Percentiles rank a stretch among this genome's conserved stretches.
These are phyloP conservation scores for Candida krabiensis DNA, from an alignment of 805 yeast genomes.

Conservation along the genomic window DNA sequence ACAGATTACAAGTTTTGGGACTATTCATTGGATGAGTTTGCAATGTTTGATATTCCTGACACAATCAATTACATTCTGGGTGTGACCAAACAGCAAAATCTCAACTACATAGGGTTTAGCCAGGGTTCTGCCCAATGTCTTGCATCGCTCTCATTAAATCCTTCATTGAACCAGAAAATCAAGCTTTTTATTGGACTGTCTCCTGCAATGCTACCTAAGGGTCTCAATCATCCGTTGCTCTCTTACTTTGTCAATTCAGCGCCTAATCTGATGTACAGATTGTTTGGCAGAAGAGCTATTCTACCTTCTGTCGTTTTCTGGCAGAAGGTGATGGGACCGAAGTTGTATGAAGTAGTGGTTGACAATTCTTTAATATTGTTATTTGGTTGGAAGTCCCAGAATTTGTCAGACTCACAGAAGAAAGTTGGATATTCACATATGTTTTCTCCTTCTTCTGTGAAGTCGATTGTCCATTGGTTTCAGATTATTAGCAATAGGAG, in stretches of 20 bases:
- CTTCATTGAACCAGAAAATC: constrained; percentile 56
- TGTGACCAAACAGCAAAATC: constrained; percentile 40
- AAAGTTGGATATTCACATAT: constrained; percentile 50
- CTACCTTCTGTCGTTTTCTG: constrained; percentile 71
- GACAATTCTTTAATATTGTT: constrained; percentile 45
- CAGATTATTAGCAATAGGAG: constrained; percentile 45
- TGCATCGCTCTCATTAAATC: constrained; percentile 71
- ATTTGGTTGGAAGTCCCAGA: constrained; percentile 49
- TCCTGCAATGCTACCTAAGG: constrained; percentile 93
- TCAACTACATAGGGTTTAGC: constrained; percentile 83
- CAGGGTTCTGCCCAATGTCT: constrained; percentile 95
- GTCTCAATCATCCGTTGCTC: constrained; percentile 49
- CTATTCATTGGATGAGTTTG: constrained; percentile 89
- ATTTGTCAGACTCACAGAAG: constrained; percentile 45
- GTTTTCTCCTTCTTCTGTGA: constrained; percentile 56
- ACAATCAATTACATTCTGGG: constrained; percentile 70
- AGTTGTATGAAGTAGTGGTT: constrained; percentile 44
- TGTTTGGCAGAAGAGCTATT: constrained; percentile 74
- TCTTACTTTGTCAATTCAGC: constrained; percentile 66
- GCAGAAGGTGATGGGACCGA: constrained; percentile 52
- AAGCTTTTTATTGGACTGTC: constrained; percentile 76
- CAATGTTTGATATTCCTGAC: constrained; percentile 85
- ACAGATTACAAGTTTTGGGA: constrained; percentile 70
- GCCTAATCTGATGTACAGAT: constrained; percentile 65
- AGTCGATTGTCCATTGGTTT: constrained; percentile 51